Base-by-base conservation (phyloP, 257 asterid genomes). In the Primulina huaijiensis region DNA sequence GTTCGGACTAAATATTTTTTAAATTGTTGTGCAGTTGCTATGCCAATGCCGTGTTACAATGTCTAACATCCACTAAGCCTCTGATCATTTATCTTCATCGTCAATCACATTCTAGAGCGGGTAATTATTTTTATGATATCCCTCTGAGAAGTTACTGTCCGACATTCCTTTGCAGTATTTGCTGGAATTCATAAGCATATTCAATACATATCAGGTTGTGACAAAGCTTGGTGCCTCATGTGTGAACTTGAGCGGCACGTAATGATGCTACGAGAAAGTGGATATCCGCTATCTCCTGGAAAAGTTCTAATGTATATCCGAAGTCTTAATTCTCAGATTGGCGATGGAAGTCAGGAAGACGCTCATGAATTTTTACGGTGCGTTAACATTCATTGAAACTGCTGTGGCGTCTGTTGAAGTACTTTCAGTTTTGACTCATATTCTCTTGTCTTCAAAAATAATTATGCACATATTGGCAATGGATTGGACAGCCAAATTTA, bases 291-390 rank as follows among this genome's bases (percentile, higher is more conserved):
- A 46, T 87, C 93, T 8, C 90, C 96, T 7, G 62, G 82, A 64
- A 86, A 86, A 80, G 84, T 92, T 78, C 91, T 92, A 60, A 69
- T 81, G 65, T 86, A 86, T 69, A 82, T 92, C 79, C 84, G 90
- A 76, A 82, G 89, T 67, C 83, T 83, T 66, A 89, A 88, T 73
- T 62, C 89, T 76, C 97, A 89, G 81, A 86, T 92, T 71, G 95
- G 95, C 31, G 87, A 86, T 74, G 97, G 96, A 76, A 89, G 96
- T 57, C 96, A 89, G 71, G 96, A 92, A 87, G 97, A 89, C 81
- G 97, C 97, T 62, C 97, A 92, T 76, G 97, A 92, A 71, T 92
- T 92, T 79, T 82, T 89, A 78, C 83, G 97, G 96, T 89, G 64
- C 6, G 72, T 72, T 10, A 25, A 52, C 56, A 50, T 50, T 74